Conservation (phyloP, 495 filamentous ascomycete genomes). For the Penicillium diatomitis region DNA sequence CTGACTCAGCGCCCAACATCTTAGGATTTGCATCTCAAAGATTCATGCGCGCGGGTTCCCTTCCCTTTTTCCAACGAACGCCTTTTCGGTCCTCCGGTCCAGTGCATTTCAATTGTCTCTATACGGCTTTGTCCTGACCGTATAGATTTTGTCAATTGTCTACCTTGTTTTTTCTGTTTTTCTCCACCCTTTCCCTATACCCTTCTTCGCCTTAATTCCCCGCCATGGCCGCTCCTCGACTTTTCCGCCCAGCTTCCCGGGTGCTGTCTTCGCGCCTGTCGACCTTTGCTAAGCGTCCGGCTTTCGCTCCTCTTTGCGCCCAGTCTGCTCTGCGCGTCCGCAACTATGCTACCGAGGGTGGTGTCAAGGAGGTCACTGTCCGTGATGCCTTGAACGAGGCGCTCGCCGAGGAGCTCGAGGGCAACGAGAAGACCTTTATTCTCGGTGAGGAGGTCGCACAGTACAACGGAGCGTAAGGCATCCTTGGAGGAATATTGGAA, state of each 20-base stretch:
- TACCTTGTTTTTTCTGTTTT: constrained; percentile 10
- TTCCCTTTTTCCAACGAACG: constrained; percentile 8
- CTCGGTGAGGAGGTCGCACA: constrained; percentile 97
- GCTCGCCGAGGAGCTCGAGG: constrained; percentile 92
- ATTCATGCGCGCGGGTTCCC: constrained; percentile 15
- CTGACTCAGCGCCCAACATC: constrained; percentile 38
- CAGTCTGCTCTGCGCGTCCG: constrained; percentile 37
- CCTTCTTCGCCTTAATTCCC: constrained; percentile 11
- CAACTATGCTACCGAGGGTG: constrained; percentile 46
- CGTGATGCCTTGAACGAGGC: constrained; percentile 97
- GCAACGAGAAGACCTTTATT: constrained; percentile 88
- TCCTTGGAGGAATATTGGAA: not conserved
- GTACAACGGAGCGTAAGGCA: constrained; percentile 86
- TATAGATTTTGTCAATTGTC: constrained; percentile 25
- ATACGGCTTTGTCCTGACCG: constrained; percentile 14
- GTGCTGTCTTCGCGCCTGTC: constrained; percentile 58
- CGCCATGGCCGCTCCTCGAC: constrained; percentile 58
- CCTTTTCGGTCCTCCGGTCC: constrained; percentile 13
- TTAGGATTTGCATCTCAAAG: constrained; percentile 24
- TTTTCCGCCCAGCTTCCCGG: constrained; percentile 73
- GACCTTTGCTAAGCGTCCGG: constrained; percentile 40
- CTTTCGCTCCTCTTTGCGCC: constrained; percentile 41
- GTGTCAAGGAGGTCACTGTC: constrained; percentile 86
- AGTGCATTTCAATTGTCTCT: constrained; percentile 17
- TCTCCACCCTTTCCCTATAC: not conserved